Evolutionary conservation across 2,329 filamentous ascomycete species (phyloP).

Genomic region (Boeremia exigua): DNA sequence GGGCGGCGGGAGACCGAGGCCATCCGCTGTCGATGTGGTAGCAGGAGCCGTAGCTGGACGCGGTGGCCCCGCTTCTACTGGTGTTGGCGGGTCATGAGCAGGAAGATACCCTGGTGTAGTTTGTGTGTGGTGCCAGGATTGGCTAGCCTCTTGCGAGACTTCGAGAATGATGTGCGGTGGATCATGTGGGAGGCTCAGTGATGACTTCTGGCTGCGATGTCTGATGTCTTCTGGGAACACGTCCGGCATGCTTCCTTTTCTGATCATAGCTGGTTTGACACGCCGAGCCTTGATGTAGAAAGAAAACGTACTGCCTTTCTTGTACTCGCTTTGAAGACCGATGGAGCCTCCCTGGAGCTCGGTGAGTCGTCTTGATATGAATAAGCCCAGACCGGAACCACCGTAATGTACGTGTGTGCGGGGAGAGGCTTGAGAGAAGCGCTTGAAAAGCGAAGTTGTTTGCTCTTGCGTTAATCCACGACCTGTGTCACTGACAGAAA

Average conservation of each 20-base stretch:
- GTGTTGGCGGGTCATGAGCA: neutral
- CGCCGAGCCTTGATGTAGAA: conserved; percentile 41
- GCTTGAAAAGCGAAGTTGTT: conserved; percentile 37
- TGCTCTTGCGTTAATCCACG: conserved; percentile 49
- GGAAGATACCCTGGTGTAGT: neutral
- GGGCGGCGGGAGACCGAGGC: conserved; percentile 12
- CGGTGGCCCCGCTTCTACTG: neutral
- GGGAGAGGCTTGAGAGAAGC: conserved; percentile 42
- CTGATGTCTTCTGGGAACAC: conserved; percentile 30
- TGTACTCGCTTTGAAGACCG: conserved; percentile 30
- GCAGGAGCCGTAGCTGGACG: neutral
- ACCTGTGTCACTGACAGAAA: conserved; percentile 49
- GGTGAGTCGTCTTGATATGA: conserved; percentile 41
- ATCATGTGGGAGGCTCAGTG: conserved; percentile 5
- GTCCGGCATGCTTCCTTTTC: conserved; percentile 26
- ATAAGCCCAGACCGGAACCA: conserved; percentile 44
- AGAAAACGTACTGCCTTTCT: conserved; percentile 39
- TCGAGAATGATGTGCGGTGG: conserved; percentile 1
- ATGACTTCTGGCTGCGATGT: conserved; percentile 20
- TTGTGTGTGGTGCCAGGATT: conserved; percentile 3
- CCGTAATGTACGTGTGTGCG: conserved; percentile 49
- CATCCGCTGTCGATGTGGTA: conserved; percentile 1
- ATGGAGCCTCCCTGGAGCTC: conserved; percentile 44
- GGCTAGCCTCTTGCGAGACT: neutral
- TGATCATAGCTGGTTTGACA: conserved; percentile 12